Evolutionary conservation across 108 stramenopile genomes (phyloP), one percentile per base, ranked within the genome.

Genomic region (Fragilaria crotonensis): DNA sequence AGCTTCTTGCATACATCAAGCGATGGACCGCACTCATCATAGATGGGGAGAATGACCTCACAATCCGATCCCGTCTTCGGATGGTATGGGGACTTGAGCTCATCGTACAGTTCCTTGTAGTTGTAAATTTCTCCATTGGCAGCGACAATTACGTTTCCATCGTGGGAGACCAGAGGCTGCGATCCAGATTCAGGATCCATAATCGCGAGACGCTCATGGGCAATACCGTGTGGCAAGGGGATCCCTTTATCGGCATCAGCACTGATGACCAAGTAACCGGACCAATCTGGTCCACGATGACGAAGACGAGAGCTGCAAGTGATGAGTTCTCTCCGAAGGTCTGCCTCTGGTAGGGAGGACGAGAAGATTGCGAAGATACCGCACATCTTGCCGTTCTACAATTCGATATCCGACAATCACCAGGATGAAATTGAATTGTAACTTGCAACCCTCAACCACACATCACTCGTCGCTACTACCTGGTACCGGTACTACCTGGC

Each of bases 41-140:
- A 98, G 11, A 96, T 67, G 18, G 96, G 97, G 27, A 98, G 75
- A 68, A 98, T 92, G 21, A 84, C 80, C 66, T 98, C 97, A 64
- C 96, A 98, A 74, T 98, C 97, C 25, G 85, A 89, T 33, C 96
- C 95, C 30, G 97, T 97, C 68, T 78, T 53, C 36, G 95, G 93
- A 21, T 59, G 75, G 72, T 95, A 96, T 2, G 78, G 73, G 28
- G 54, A 64, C 22, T 77, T 63, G 20, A 94, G 73, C 1, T 57
- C 50, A 9, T 70, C 64, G 70, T 93, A 95, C 7, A 98, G 71
- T 64, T 96, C 95, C 78, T 89, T 90, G 90, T 94, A 96, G 78
- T 98, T 98, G 89, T 98, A 98, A 52, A 98, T 92, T 80, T 98
- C 97, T 20, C 97, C 97, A 71, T 98, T 98, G 48, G 92, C 96